Evolutionary conservation across 2,329 filamentous ascomycete genomes (phyloP), one percentile per base, ranked within the genome.

Genomic region (Metarhizium guizhouense): DNA sequence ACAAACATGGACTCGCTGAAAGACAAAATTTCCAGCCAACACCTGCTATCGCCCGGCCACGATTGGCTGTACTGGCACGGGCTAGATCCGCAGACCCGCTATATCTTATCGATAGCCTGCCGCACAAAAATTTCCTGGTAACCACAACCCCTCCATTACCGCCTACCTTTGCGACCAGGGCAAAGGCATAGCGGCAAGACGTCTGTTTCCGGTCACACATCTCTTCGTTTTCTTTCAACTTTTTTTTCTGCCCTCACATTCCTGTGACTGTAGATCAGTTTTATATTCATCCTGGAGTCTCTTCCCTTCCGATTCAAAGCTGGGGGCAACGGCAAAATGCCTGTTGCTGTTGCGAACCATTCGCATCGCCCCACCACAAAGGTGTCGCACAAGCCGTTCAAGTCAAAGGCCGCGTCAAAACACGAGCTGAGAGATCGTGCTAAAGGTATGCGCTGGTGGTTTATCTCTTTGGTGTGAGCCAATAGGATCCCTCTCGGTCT

Each of bases 341-440:
- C 88, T 67, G 81, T 84, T 72, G 77, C 80, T 58, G 79, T 82
- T 67, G 70, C 78, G 76, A 57, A 58, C 63, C 90, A 97, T 73
- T 92, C 93, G 68, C 94, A 99, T 73, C 83, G 93, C 70, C 89
- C 89, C 67, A 96, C 92, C 57, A 96, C 92, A 54, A 99, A 97
- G 79, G 78, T 84, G 65, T 75, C 81, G 62, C 85, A 96, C 74
- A 99, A 99, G 78, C 71, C 86, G 30, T 99, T 92, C 80, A 99
- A 99, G 75, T 90, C 90, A 57, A 86, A 86, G 69, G 92, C 96
- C 76, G 83, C 92, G 45, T 90, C 89, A 59, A 97, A 97, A 72
- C 85, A 89, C 66, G 83, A 90, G 56, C 72, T 96, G 67, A 90
- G 94, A 69, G 90, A 96, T 61, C 79, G 84, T 61, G 81, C 85